phyloP scores from a whole-genome alignment of 148 eudicot genomes.

The Agrostemma githago region DNA sequence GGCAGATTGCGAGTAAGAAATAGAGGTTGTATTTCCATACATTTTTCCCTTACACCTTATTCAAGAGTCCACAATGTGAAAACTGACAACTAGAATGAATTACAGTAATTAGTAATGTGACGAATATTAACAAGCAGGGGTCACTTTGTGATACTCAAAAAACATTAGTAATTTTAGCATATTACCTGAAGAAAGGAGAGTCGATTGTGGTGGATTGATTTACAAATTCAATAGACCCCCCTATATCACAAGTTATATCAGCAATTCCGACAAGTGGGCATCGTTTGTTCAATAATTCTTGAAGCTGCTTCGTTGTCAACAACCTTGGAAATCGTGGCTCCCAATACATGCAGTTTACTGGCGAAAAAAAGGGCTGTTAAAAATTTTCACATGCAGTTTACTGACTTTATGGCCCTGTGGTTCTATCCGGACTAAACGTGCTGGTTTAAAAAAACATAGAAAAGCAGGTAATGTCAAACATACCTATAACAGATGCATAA shows the following conservation, averaged over 20 bases:
- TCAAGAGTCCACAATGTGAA: background rate
- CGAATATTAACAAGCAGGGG: background rate
- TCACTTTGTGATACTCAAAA: background rate
- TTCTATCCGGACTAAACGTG: background rate
- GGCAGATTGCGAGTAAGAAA: background rate
- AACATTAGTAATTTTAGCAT: no score
- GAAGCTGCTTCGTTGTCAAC: constrained; percentile 70
- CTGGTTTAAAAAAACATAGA: background rate
- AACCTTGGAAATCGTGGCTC: constrained; percentile 90
- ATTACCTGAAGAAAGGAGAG: constrained; percentile 90
- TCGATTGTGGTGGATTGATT: constrained; percentile 78
- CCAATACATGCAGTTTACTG: constrained; percentile 99
- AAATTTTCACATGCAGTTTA: background rate
- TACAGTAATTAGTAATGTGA: background rate
- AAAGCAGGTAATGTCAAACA: constrained; percentile 5
- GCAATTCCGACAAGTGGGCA: constrained; percentile 82
- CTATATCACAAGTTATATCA: constrained; percentile 96
- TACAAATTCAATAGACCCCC: constrained; percentile 90
- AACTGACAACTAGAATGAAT: background rate
- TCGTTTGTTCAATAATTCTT: constrained; percentile 53
- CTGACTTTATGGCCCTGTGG: no score
- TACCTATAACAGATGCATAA: constrained; percentile 96
- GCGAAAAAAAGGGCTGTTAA: constrained; percentile 2
- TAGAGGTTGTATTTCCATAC: background rate
- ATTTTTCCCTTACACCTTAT: background rate